Evolutionary conservation across 1,139 yeast genomes (phyloP), one percentile per base, ranked within the genome.

Genomic region (Torulaspora globosa): DNA sequence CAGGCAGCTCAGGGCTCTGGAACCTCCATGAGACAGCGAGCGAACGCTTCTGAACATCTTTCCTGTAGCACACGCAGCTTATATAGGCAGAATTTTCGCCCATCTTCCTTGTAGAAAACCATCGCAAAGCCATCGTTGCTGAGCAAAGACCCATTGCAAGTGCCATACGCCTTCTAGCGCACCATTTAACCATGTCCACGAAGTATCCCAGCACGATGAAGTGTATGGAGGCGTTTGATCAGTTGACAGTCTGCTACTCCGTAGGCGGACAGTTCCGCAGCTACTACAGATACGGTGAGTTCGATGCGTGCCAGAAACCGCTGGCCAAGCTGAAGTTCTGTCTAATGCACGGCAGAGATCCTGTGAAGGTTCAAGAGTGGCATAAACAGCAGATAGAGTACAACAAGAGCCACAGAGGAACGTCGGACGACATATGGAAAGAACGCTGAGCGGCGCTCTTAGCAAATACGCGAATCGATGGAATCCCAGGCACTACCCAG

Each of bases 261-360:
- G 62, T 89, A 2, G 97, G 97, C 1, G 96, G 96, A 1, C 96
- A 89, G 63, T 70, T 85, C 26, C 77, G 92, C 52, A 77, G 84
- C 65, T 83, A 85, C 59, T 90, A 90, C 62, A 69, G 97, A 43
- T 84, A 81, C 60, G 97, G 97, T 3, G 78, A 81, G 37, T 75
- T 87, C 58, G 80, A 83, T 46, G 70, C 77, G 48, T 90, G 97
- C 67, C 74, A 73, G 35, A 75, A 75, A 45, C 86, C 86, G 59
- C 72, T 87, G 51, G 79, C 77, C 34, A 88, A 88, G 70, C 73
- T 89, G 57, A 83, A 85, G 75, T 89, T 90, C 67, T 90, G 97
- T 52, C 59, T 90, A 34, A 71, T 73, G 46, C 76, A 85, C 63
- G 55, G 63, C 19, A 76, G 76, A 35, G 73, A 72, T 44, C 71